Evolutionary conservation across 2,329 filamentous ascomycete genomes (phyloP).

Genomic region (Cytospora schulzeri): DNA sequence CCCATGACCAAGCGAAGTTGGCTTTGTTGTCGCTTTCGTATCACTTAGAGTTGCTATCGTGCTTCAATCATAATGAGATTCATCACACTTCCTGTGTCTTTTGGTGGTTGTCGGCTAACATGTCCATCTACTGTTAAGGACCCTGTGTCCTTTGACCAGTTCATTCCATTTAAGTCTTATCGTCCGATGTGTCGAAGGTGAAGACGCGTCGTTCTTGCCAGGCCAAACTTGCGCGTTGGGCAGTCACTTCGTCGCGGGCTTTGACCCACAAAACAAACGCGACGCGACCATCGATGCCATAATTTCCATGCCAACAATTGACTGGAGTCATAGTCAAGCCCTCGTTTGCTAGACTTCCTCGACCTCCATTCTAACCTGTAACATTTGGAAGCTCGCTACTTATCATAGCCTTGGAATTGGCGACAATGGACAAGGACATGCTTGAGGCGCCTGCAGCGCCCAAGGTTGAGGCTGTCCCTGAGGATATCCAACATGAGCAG

Average conservation of each 20-base stretch:
- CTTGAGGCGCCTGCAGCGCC: constrained; percentile 14
- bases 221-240: neutral
- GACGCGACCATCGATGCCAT: neutral
- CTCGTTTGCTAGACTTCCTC: neutral
- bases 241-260: neutral
- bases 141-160: constrained; percentile 9
- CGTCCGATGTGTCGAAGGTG: constrained; percentile 11
- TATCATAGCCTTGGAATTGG: neutral
- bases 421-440: constrained; percentile 20
- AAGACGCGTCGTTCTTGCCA: neutral
- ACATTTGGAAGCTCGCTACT: neutral
- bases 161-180: neutral
- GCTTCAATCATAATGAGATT: constrained; percentile 8
- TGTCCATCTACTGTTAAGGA: constrained; percentile 7
- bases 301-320: neutral
- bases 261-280: neutral
- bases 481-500: constrained; percentile 23
- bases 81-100: neutral
- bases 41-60: constrained; percentile 15
- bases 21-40: constrained; percentile 12
- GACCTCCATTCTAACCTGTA: neutral
- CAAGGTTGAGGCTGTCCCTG: constrained; percentile 25
- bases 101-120: constrained; percentile 14
- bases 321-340: neutral
- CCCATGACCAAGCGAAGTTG: constrained; percentile 10